These are phyloP conservation scores for Penicillium longicatenatum DNA, from an alignment of 495 filamentous ascomycete species.

Conservation along the genomic window DNA sequence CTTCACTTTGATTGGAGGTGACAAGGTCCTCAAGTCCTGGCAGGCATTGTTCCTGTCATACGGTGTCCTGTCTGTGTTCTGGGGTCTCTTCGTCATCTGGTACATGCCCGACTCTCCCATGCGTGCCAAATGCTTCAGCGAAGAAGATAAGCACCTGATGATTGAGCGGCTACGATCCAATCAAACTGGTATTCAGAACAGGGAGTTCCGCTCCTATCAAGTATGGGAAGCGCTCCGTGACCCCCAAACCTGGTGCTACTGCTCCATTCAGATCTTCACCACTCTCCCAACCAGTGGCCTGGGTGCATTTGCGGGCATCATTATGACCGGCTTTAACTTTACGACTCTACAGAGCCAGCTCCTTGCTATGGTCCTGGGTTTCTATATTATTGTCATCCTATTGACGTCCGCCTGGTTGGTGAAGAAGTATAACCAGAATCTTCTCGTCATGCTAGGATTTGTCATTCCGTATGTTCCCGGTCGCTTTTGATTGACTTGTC, in stretches of 20 bases:
- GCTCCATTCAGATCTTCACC: constrained; percentile 61
- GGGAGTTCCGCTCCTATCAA: constrained; percentile 50
- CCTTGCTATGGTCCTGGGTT: constrained; percentile 68
- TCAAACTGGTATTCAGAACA: constrained; percentile 58
- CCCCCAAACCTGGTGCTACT: constrained; percentile 49
- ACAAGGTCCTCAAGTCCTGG: constrained; percentile 51
- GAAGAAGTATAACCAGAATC: constrained; percentile 63
- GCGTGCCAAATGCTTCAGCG: constrained; percentile 50
- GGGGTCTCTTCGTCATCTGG: constrained; percentile 49
- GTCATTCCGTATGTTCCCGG: constrained; percentile 56
- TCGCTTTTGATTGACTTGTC: neutral
- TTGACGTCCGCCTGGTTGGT: constrained; percentile 64
- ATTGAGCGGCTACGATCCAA: constrained; percentile 50
- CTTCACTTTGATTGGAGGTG: constrained; percentile 53
- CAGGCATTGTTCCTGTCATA: constrained; percentile 63
- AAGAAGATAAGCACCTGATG: constrained; percentile 53
- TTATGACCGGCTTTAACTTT: constrained; percentile 49
- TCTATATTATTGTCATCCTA: constrained; percentile 63
- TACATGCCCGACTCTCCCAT: constrained; percentile 54
- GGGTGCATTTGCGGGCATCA: constrained; percentile 67
- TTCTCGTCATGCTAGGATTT: constrained; percentile 63
- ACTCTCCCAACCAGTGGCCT: constrained; percentile 69
- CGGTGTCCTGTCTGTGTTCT: constrained; percentile 53
- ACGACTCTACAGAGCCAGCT: constrained; percentile 45
- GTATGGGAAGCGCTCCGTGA: constrained; percentile 47